A percentile compares a stretch with the other conserved stretches of the same genome.
Evolutionary conservation across 306 rosid species (phyloP).

Genomic region (Dalbergia oliveri): DNA sequence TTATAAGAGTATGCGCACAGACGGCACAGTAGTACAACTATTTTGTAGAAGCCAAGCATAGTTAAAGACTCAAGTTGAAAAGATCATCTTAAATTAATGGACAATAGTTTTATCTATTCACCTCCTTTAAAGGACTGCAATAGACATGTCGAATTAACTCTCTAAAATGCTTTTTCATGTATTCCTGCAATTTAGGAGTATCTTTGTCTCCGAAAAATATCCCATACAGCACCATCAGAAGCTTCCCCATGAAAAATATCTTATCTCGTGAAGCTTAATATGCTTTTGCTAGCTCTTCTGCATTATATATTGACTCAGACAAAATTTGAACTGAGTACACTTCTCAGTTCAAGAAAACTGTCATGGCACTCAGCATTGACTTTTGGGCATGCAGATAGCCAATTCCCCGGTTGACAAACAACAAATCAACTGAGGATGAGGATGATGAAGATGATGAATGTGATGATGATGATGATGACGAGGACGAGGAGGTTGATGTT

Average conservation of each 20-base stretch:
- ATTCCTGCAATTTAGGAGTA: conserved; percentile 77
- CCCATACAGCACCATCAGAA: conserved; percentile 87
- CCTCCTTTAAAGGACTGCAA: conserved; percentile 74
- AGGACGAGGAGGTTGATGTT: too few relatives aligned
- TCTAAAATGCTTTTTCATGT: conserved; percentile 72
- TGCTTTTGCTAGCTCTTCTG: conserved; percentile 58
- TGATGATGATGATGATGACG: too few relatives aligned
- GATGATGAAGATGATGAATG: too few relatives aligned
- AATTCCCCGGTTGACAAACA: conserved; percentile 49
- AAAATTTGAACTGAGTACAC: conserved; percentile 51
- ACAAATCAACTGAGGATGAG: conserved; percentile 33
- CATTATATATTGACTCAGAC: conserved; percentile 63
- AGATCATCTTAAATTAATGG: not conserved
- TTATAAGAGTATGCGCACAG: not conserved
- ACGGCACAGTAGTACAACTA: not conserved
- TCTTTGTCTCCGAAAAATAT: conserved; percentile 88
- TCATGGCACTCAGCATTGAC: conserved; percentile 56
- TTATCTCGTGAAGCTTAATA: conserved; percentile 45
- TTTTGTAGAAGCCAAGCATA: conserved; percentile 4
- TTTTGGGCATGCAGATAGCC: conserved; percentile 67
- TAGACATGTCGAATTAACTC: conserved; percentile 81
- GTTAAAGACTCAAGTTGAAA: not conserved
- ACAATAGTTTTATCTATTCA: conserved; percentile 33
- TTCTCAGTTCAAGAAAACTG: conserved; percentile 68
- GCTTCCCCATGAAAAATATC: conserved; percentile 35